Evolutionary conservation across 225 moss, liverwort and hornwort species (phyloP).

Genomic region (Climacium dendroides): DNA sequence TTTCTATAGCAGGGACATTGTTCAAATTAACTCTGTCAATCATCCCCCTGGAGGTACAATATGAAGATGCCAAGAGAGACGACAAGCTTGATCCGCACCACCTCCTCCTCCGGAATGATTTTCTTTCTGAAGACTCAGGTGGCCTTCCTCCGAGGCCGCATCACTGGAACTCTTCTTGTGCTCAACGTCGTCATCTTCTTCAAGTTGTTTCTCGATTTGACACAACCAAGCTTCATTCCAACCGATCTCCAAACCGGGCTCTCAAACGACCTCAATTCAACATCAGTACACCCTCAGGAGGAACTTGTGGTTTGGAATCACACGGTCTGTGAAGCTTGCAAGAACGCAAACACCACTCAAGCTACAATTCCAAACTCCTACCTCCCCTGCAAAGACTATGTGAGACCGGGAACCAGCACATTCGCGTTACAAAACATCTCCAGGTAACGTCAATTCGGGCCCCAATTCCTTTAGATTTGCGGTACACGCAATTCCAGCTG

Average conservation of each 20-base stretch:
- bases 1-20: neutral
- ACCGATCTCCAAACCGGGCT: neutral
- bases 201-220: neutral
- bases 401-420: constrained; percentile 15
- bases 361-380: neutral
- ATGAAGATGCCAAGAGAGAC: neutral
- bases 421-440: neutral
- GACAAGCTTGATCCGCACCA: neutral
- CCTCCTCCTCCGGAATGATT: neutral
- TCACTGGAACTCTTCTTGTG: neutral
- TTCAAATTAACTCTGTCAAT: neutral
- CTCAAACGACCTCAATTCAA: too few relatives aligned
- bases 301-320: neutral
- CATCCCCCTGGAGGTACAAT: neutral
- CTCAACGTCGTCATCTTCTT: neutral
- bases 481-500: neutral
- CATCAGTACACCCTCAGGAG: neutral
- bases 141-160: neutral
- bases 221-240: neutral
- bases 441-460: neutral
- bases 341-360: neutral
- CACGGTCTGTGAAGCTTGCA: neutral
- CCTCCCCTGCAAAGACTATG: constrained; percentile 22
- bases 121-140: neutral
- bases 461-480: too few relatives aligned